Evolutionary conservation across 2,329 filamentous ascomycete species (phyloP), one percentile per base, ranked within the genome.

Genomic region (Aureobasidium sp.): DNA sequence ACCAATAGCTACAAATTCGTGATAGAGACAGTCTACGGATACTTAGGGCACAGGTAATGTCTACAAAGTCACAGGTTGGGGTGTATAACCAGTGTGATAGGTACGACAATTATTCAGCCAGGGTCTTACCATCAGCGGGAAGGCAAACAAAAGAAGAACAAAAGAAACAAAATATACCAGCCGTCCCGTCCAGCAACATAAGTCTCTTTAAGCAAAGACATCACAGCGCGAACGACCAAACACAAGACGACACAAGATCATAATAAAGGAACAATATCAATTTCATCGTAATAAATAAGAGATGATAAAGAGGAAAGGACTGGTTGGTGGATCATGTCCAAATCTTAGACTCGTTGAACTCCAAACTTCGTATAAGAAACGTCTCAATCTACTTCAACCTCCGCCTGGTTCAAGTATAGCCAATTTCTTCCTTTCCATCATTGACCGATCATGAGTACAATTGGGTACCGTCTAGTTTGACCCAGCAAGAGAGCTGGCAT

Each of bases 401-500:
- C 32, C 53, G 17, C 23, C 32, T 12, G n/a, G 42, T 26, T 32
- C 26, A 32, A 32, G 17, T 13, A 8, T 32, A 8, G 20, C n/a
- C 23, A 32, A 41, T 2, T 5, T 17, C 7, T 26, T n/a, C 9
- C 15, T 17, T 5, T 5, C 20, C n/a, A 20, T 34, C 15, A 4
- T n/a, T 10, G 27, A 9, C n/a, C 34, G 32, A 46, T 13, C 23
- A 23, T 13, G 32, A 17, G 29, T 15, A 17, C 34, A 20, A 20
- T 26, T 5, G 17, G 10, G 10, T 9, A 3, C 10, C 32, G 46
- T 15, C 29, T 48, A 58, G 32, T 29, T 58, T 6, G 39, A 46
- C 65, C 78, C 78, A 64, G 78, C 79, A 63, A 80, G 64, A n/a
- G 64, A 64, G 60, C 72, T 80, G 65, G 77, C 74, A 51, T 69